phyloP scores from a whole-genome alignment of 805 yeast genomes.

The Jamesozyma lodderae region DNA sequence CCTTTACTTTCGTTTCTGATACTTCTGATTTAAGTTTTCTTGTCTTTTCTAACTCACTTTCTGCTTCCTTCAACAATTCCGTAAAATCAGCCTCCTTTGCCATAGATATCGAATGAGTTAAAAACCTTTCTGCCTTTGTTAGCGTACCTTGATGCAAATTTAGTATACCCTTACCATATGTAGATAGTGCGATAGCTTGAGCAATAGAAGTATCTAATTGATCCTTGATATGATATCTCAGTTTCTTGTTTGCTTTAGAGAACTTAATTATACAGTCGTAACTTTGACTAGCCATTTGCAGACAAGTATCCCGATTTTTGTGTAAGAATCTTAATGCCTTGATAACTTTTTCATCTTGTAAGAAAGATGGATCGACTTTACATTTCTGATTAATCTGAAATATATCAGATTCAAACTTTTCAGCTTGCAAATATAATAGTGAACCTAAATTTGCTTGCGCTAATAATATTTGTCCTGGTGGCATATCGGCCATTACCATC shows the following conservation, averaged over 20 bases:
- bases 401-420: conserved; percentile 46
- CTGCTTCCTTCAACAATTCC: conserved; percentile 55
- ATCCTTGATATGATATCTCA: conserved; percentile 27
- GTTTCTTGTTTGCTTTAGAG: conserved; percentile 30
- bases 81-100: conserved; percentile 59
- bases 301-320: conserved; percentile 24
- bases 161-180: conserved; percentile 80
- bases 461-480: conserved; percentile 53
- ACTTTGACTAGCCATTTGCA: conserved; percentile 32
- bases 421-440: conserved; percentile 57
- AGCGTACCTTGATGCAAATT: conserved; percentile 50
- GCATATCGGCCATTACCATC: conserved; percentile 66
- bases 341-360: conserved; percentile 19
- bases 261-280: conserved; percentile 37
- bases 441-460: conserved; percentile 66
- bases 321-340: conserved; percentile 19
- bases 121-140: conserved; percentile 47
- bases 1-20: neutral
- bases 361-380: conserved; percentile 13
- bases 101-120: conserved; percentile 61
- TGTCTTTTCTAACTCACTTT: conserved; percentile 49
- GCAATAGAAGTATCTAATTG: conserved; percentile 38
- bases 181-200: conserved; percentile 69
- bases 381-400: conserved; percentile 24
- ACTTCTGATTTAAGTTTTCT: conserved; percentile 8